Evolutionary conservation across 345 rosid genomes (phyloP).

Genomic region (Physaria fendleri): DNA sequence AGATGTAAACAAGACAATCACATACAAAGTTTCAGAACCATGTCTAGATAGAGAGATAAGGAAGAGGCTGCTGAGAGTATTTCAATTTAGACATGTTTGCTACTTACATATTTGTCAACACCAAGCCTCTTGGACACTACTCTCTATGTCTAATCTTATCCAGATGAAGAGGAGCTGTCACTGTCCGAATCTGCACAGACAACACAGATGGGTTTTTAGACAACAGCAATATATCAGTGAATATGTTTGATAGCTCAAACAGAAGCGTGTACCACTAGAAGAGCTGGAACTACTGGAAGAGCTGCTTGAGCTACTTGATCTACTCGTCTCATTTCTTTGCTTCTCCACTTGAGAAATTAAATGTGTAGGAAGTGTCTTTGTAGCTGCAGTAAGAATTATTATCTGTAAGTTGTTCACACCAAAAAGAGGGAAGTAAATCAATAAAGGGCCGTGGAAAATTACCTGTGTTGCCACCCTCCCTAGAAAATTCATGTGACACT

Average conservation of each 20-base stretch:
- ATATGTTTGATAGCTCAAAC: neutral
- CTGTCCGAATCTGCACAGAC: constrained; percentile 74
- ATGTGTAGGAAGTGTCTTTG: constrained; percentile 39
- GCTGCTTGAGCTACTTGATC: constrained; percentile 94
- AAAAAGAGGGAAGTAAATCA: neutral
- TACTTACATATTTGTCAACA: constrained; percentile 25
- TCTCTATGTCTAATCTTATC: constrained; percentile 48
- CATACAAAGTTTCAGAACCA: neutral
- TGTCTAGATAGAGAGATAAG: neutral
- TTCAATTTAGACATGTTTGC: no score
- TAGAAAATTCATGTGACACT: constrained; percentile 39
- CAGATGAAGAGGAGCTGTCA: constrained; percentile 85
- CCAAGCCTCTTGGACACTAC: constrained; percentile 8
- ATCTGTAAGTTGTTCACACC: constrained; percentile 5
- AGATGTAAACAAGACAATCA: constrained; percentile 2
- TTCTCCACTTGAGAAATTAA: constrained; percentile 45
- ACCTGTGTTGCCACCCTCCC: constrained; percentile 61
- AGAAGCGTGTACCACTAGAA: constrained; percentile 68
- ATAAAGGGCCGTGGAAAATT: neutral
- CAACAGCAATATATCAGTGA: neutral
- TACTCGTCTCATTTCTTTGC: constrained; percentile 55
- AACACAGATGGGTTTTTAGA: constrained; percentile 1
- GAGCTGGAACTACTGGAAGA: constrained; percentile 97
- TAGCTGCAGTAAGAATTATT: constrained; percentile 31
- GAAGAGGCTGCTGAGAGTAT: neutral